Conservation (phyloP, 1,284 basidiomycete genomes). For the Cutaneotrichosporon arboriforme region DNA sequence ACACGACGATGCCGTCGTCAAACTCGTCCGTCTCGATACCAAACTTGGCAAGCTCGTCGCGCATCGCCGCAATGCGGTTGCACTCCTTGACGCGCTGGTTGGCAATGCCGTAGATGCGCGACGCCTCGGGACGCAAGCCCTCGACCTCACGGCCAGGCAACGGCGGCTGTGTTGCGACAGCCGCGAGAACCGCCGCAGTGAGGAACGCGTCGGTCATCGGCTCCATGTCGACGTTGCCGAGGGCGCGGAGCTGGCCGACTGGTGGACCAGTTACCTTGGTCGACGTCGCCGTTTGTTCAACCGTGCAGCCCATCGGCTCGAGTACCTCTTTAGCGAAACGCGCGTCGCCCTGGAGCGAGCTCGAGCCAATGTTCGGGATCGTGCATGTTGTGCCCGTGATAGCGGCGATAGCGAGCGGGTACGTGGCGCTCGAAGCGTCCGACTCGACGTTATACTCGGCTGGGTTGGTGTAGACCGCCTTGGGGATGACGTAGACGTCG, state of each 20-base stretch:
- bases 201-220: constrained; percentile 99
- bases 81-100: constrained; percentile 99
- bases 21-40: constrained; percentile 88
- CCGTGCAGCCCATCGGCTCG: constrained; percentile 88
- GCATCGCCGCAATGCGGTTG: constrained; percentile 94
- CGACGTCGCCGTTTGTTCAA: constrained; percentile 77
- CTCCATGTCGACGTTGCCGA: constrained; percentile 94
- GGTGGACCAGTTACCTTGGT: constrained; percentile 92
- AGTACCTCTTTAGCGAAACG: constrained; percentile 90
- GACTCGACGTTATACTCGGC: constrained; percentile 83
- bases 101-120: constrained; percentile 89
- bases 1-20: constrained; percentile 86
- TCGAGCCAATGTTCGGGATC: constrained; percentile 82
- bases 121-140: constrained; percentile 51
- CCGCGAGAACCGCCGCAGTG: constrained; percentile 85
- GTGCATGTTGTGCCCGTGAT: constrained; percentile 93
- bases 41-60: constrained; percentile 92
- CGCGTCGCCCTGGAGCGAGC: constrained; percentile 92
- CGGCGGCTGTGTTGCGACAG: constrained; percentile 64
- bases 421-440: constrained; percentile 93
- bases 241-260: constrained; percentile 69
- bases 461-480: constrained; percentile 73
- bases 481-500: constrained; percentile 85
- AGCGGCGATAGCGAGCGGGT: constrained; percentile 93
- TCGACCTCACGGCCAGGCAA: constrained; percentile 41